Evolutionary conservation across 139 green algal species (phyloP), one percentile per base, ranked within the genome.

Genomic region (Auxenochlorella pyrenoidosa): DNA sequence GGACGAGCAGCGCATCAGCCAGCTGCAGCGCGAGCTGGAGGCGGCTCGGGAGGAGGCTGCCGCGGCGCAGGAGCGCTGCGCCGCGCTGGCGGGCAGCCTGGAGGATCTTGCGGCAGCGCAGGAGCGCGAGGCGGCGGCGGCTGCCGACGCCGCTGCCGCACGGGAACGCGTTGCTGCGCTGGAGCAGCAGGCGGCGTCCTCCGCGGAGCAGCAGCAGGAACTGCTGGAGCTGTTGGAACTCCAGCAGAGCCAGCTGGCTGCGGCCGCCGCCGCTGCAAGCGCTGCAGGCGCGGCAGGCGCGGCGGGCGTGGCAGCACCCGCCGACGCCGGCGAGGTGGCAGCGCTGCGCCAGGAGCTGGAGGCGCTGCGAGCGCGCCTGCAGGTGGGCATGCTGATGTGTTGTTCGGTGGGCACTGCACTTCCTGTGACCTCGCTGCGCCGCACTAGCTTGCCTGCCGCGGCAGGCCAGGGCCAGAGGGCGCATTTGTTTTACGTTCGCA

Each of bases 271-370:
- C 0, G n/a, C 47, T 0, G 71, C 71, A 24, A 47, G 19, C 36
- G 8, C 36, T 18, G 71, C 71, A 10, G 36, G 36, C 71, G 32
- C 16, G 51, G 34, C 71, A 73, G 32, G 6, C 44, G 70, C 13
- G 18, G 59, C 38, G 2, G 82, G 28, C 30, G 66, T 21, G 13
- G 68, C 65, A 3, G 43, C 34, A 28, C 32, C 66, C 5, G 47
- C 43, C 38, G 82, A 47, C 30, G 68, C 32, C 34, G 82, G 32
- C 21, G 41, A 38, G n/a, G 36, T 54, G 30, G 79, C 79, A 30
- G 38, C 79, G 5, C 63, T 86, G 66, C 82, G 47, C 40, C 43
- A 26, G 28, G 82, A 86, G 66, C 82, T 86, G 32, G 66, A 79
- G 32, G 66, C 47, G 4, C 66, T 86, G 82, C 65, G n/a, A 0